Evolutionary conservation across 345 rosid species (phyloP).

Genomic region (Bruguiera gymnorhiza): DNA sequence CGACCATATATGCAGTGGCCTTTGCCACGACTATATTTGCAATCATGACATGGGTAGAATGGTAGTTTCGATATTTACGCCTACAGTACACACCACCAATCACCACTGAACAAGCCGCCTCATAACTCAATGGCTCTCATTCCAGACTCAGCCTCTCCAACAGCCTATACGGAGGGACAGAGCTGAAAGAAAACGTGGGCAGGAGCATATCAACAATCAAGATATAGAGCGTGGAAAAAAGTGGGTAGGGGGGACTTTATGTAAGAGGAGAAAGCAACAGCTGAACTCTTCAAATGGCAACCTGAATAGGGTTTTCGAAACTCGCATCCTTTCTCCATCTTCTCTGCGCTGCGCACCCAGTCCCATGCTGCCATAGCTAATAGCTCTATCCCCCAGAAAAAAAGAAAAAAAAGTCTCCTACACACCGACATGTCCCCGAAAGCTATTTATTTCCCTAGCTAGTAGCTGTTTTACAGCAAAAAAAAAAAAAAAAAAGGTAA

Average conservation of each 20-base stretch:
- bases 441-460: constrained; percentile 16
- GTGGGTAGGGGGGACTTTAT: not conserved
- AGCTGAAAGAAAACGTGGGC: not conserved
- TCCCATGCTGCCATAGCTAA: constrained; percentile 20
- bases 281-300: constrained; percentile 33
- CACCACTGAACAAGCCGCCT: constrained; percentile 27
- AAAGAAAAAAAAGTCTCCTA: constrained; percentile 23
- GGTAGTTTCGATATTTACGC: constrained; percentile 8
- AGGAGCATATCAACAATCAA: constrained; percentile 1
- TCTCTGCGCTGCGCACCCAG: not conserved
- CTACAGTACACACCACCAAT: constrained; percentile 8
- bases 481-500: not conserved
- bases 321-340: constrained; percentile 14
- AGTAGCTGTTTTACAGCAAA: not conserved
- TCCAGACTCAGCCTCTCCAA: not conserved
- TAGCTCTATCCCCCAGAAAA: not conserved
- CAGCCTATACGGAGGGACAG: not conserved
- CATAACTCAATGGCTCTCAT: constrained; percentile 13
- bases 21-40: not conserved
- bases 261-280: constrained; percentile 16
- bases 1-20: not conserved
- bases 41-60: constrained; percentile 14
- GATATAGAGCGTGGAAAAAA: not conserved
- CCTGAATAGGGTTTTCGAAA: constrained; percentile 38
- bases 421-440: constrained; percentile 57